Evolutionary conservation across 352 stramenopile species (phyloP), one percentile per base, ranked within the genome.

Genomic region (Phytophthora hibernalis): DNA sequence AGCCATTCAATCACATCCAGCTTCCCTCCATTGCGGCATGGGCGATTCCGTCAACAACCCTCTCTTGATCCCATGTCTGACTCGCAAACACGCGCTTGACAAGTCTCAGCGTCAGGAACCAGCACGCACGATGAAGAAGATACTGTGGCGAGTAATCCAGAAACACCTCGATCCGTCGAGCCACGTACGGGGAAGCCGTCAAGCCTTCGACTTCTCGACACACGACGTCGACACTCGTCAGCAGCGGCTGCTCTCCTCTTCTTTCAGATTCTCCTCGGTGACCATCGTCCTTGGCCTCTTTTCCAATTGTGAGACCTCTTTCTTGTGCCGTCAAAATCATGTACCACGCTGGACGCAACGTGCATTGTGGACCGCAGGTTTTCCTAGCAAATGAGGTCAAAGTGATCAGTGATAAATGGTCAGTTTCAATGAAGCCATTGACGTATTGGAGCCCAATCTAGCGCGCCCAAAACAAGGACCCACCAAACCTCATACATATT

Each of bases 1-100:
- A 58, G 18, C 54, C 54, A 54, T 31, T 54, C 1, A 1, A 62
- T 42, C 28, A 62, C 54, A n/a, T 62, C 33, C 54, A 62, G 16
- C 31, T 55, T 45, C 22, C 54, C 28, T 35, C 21, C 22, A 11
- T 42, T 22, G 24, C 13, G 26, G 56, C 56, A 13, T 30, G 22
- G 12, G 3, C 20, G 12, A 55, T 22, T n/a, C 35, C 52, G 5
- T 30, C 22, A 13, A 59, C 15, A 11, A 44, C 37, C 7, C 20
- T 5, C 28, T 62, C 18, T 21, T 54, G 15, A 12, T 49, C 26
- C 24, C 24, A 44, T 18, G 10, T 1, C 3, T 20, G 11, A 2
- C n/a, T 42, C 21, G 26, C 13, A 11, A 28, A 42, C 10, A 59
- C 37, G 5, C 51, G 21, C 52, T 59, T 59, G 16, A 33, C 22